A percentile compares a stretch with the other conserved stretches of the same genome.
Conservation (phyloP, 352 stramenopile genomes). For the Pythium utonaiense region DNA sequence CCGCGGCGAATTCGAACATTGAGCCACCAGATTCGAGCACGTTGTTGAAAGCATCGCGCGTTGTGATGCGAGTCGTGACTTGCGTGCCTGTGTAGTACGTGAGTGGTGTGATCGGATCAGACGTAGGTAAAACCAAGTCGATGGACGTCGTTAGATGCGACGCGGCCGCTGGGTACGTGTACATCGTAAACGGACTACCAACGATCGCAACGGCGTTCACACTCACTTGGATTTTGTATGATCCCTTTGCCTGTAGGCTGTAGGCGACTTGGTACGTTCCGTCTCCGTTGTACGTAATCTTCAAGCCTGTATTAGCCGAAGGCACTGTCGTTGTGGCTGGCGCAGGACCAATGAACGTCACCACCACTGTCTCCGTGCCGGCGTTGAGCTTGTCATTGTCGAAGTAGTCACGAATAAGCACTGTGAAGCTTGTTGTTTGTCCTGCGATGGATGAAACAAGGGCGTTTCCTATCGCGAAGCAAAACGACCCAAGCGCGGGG, state of each 20-base stretch:
- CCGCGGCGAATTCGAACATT: slow-evolving; percentile 31
- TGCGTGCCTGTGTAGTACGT: slow-evolving; percentile 35
- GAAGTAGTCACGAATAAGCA: slow-evolving; percentile 54
- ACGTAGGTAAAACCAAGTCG: slow-evolving; percentile 38
- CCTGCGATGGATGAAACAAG: slow-evolving; percentile 58
- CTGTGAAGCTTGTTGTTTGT: slow-evolving; percentile 37
- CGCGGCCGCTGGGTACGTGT: slow-evolving; percentile 42
- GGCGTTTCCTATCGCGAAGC: slow-evolving; percentile 35
- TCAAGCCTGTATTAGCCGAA: slow-evolving; percentile 19
- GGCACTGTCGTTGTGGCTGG: slow-evolving; percentile 19
- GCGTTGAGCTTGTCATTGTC: slow-evolving; percentile 63
- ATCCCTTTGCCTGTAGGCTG: slow-evolving; percentile 34
- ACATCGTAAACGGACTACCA: slow-evolving; percentile 55
- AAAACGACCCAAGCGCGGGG: slow-evolving; percentile 41
- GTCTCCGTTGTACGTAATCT: slow-evolving; percentile 28
- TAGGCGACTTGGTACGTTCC: slow-evolving; percentile 47
- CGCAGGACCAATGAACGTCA: slow-evolving; percentile 35
- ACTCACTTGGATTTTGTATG: slow-evolving; percentile 41
- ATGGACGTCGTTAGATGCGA: slow-evolving; percentile 42
- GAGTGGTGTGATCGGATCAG: slow-evolving; percentile 6
- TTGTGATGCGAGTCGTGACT: slow-evolving; percentile 39
- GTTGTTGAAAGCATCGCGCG: slow-evolving; percentile 45
- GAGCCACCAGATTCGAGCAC: slow-evolving; percentile 49
- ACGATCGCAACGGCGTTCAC: slow-evolving; percentile 39
- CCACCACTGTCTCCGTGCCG: slow-evolving; percentile 36